Percentiles rank a stretch among this genome's conserved stretches.
Evolutionary conservation across 2,329 filamentous ascomycete species (phyloP).

Genomic region (Bipolaris bicolor): DNA sequence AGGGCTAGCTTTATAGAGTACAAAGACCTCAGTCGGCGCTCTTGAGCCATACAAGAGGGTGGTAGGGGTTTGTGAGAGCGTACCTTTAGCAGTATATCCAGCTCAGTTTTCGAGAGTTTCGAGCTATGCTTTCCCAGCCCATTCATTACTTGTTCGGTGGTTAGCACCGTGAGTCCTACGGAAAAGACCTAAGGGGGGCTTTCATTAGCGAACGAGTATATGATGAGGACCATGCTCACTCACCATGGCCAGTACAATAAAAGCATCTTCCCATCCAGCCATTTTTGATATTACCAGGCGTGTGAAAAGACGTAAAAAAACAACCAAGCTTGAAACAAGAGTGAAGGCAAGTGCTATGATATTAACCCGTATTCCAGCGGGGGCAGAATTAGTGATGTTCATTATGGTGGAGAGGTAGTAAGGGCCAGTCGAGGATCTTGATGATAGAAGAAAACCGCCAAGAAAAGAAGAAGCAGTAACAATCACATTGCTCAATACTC

Average conservation of each 20-base stretch:
- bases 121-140: constrained; percentile 37
- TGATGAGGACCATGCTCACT: constrained; percentile 1
- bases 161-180: constrained; percentile 36
- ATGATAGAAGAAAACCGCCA: constrained; percentile 6
- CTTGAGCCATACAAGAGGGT: background rate
- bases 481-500: constrained; percentile 5
- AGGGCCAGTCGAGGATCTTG: constrained; percentile 9
- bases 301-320: constrained; percentile 43
- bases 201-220: constrained; percentile 12
- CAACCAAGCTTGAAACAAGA: constrained; percentile 36
- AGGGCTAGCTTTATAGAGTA: background rate
- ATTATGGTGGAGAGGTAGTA: constrained; percentile 7
- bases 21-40: background rate
- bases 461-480: background rate
- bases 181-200: constrained; percentile 27
- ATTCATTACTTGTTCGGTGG: constrained; percentile 39
- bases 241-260: constrained; percentile 43
- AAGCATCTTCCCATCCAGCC: constrained; percentile 39
- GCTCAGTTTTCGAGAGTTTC: constrained; percentile 18
- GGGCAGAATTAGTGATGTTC: constrained; percentile 24
- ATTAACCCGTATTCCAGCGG: constrained; percentile 41
- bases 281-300: constrained; percentile 32
- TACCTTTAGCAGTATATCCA: constrained; percentile 20
- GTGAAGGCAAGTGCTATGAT: constrained; percentile 42
- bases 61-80: constrained; percentile 3